Evolutionary conservation across 768 basidiomycete genomes (phyloP), one percentile per base, ranked within the genome.

Genomic region (Tricholoma terreum): DNA sequence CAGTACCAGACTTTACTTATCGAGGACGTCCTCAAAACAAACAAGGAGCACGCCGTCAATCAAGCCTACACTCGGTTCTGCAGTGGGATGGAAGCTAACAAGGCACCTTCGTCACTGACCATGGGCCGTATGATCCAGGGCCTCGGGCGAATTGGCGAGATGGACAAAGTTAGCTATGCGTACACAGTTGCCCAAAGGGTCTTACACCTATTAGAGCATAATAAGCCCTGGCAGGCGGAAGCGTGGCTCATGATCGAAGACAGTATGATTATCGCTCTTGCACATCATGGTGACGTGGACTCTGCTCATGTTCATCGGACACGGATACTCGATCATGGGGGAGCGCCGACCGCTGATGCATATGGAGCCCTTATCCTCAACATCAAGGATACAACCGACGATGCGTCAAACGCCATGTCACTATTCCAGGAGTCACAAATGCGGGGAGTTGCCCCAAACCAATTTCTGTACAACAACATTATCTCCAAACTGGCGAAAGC

Each of bases 401-500:
- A 98, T 64, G 89, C 94, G 0, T 81, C 86, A 3, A 91, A 94
- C 61, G 95, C 94, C 0, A 77, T 94, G 71, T 80, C 84, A 30
- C 81, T 98, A 30, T 98, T 88, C 75, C 75, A 86, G 27, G 95
- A 99, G 71, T 80, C 89, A 19, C 80, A 85, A 58, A 70, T 74
- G 43, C 81, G 83, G 24, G 85, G 85, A 8, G 90, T 96, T 36
- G 62, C 66, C 31, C 89, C 93, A 14, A 94, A 92, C 66, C 79
- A 88, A 48, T 99, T 89, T 74, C 82, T 99, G 36, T 99, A 90
- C 79, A 98, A 99, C 77, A 98, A 92, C 64, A 89, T 95, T 74
- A 98, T 99, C 73, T 94, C 92, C 61, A 95, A 96, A 75, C 82
- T 99, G 9, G 87, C 93, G 31, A 93, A 90, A 71, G 97, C 97